Base-by-base conservation (phyloP, 441 rosid species). In the Populus hybrid region DNA sequence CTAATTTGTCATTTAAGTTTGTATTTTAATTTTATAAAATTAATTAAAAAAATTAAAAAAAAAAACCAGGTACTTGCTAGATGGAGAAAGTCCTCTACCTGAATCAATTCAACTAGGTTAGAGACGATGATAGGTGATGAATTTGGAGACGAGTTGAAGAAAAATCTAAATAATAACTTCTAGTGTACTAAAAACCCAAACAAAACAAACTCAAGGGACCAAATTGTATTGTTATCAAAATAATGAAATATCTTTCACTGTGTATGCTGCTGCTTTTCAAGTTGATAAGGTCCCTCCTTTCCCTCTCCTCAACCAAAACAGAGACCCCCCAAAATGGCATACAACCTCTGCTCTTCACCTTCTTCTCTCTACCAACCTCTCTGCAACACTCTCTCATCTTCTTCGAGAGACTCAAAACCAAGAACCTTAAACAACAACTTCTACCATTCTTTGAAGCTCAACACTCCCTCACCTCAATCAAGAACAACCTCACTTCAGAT, bases 301-400 rank as follows among this genome's bases (percentile, higher is more conserved):
- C n/a, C n/a, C n/a, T n/a, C n/a, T n/a, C n/a, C n/a, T n/a, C n/a
- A 12, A 42, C 1, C 53, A 21, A n/a, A n/a, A 40, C 63, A 7
- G 23, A 70, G 26, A 3, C 3, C 31, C 64, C 28, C 2, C 3
- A 35, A 29, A 70, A 93, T 94, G 98, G 89, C 97, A 26, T 88
- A 73, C 77, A 82, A 77, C 77, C 79, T 91, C 81, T 81, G 87
- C 82, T 83, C 87, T 33, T 88, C 94, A 35, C 83, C 95, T 0
- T 88, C 90, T 5, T 84, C 89, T 73, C 83, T 87, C 77, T 84
- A 87, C 68, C 84, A 78, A 6, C 84, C 87, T 71, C 83, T 84
- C 84, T 82, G 81, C 77, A 83, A 80, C 75, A 74, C 84, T 7
- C 73, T 84, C 68, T 77, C 85, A 53, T 36, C 82, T 2, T 77